Conservation (phyloP, 441 rosid genomes). For the Mallotus japonicus region DNA sequence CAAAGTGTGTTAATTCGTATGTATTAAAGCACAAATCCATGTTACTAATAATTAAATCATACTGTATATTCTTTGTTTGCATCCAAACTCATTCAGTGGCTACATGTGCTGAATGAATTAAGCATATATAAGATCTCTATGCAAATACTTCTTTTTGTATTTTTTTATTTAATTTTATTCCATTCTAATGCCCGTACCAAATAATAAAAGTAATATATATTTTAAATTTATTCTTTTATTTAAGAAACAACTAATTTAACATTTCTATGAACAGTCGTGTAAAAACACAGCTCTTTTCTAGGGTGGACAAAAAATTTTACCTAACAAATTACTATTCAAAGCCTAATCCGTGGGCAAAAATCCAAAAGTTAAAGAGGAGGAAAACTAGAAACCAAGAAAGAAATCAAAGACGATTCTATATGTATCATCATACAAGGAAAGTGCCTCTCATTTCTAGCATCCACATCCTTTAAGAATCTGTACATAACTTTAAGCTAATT, state of each 20-base stretch:
- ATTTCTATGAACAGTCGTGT: no score
- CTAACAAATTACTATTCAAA: not conserved
- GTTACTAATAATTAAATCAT: not conserved
- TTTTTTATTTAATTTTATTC: no score
- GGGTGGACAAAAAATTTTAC: no score
- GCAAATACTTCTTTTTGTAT: no score
- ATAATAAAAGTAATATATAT: no score
- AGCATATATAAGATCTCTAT: not conserved
- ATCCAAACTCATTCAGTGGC: not conserved
- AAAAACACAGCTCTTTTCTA: no score
- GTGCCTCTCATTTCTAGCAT: not conserved
- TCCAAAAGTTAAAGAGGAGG: not conserved
- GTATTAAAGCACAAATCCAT: slow-evolving; percentile 7
- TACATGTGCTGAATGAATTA: slow-evolving; percentile 16
- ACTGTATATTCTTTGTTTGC: not conserved
- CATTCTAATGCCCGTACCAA: no score
- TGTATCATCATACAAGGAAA: not conserved
- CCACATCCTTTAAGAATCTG: not conserved
- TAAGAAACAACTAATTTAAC: no score
- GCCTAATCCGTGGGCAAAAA: not conserved
- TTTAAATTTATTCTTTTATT: no score
- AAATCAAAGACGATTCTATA: not conserved
- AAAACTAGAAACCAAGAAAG: not conserved
- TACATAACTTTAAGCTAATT: not conserved
- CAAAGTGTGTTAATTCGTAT: not conserved